Evolutionary conservation across 148 eudicot genomes (phyloP), one percentile per base, ranked within the genome.

Genomic region (Tetragonia tetragonoides): DNA sequence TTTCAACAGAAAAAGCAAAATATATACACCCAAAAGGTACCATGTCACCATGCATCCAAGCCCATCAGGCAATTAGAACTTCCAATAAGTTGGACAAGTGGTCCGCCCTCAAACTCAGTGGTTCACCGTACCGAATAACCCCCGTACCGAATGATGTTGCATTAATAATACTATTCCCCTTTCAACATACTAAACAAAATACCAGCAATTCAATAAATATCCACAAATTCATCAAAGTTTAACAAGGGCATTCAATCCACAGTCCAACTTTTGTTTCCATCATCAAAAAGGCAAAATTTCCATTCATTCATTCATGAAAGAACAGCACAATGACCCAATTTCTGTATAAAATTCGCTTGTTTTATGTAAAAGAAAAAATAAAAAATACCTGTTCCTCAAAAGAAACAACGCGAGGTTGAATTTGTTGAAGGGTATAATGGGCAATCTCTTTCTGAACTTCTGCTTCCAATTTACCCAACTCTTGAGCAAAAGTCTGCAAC

Each of bases 381-480:
- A 59, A 56, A 70, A 64, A 7, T 54, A 93, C 99, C 92, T 95
- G 99, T 66, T 95, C 99, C 77, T 95, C 99, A 28, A 95, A 95
- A 0, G 99, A 95, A 68, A 95, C 99, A 24, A 95, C 97, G 38
- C 99, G 92, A 57, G 97, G 99, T 79, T 95, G 99, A 84, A 95
- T 95, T 86, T 93, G 94, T 74, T 88, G 86, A 60, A 95, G 99
- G 3, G 95, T 86, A 81, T 91, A 93, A 78, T 95, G 94, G 11
- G 97, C 95, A 68, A 93, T 91, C 78, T 95, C 97, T 89, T 93
- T 93, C 66, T 95, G 97, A 69, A 84, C 81, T 75, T 91, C 97
- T 14, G 97, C 83, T 82, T 89, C 90, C 78, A 95, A 82, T 53
- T 85, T 90, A 73, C 93, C 97, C 34, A 95, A 77, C 24, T 95